Evolutionary conservation across 108 stramenopile genomes (phyloP).

Genomic region (Thalassiosira profunda): DNA sequence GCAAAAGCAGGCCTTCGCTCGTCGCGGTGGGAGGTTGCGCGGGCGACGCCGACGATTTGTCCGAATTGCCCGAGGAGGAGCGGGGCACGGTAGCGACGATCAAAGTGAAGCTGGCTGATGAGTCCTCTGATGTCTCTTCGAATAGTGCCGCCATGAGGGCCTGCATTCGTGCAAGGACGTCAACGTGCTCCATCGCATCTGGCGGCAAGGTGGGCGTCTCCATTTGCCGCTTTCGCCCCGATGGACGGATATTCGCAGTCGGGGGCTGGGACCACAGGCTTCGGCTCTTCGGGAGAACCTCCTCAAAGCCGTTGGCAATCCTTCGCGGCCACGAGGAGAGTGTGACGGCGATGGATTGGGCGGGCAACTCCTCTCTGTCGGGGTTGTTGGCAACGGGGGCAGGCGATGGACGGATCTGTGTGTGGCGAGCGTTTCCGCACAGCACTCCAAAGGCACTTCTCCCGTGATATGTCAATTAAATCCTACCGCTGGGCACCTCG

Average conservation of each 20-base stretch:
- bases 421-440: slow-evolving; percentile 62
- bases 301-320: slow-evolving; percentile 63
- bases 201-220: slow-evolving; percentile 78
- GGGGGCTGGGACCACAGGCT: slow-evolving; percentile 89
- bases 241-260: slow-evolving; percentile 79
- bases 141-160: slow-evolving; percentile 17
- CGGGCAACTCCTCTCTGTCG: slow-evolving; percentile 52
- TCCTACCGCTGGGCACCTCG: neutral
- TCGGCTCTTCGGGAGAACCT: slow-evolving; percentile 68
- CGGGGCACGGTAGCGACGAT: slow-evolving; percentile 65
- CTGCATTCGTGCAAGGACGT: slow-evolving; percentile 49
- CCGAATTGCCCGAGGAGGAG: slow-evolving; percentile 50
- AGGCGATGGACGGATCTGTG: slow-evolving; percentile 59
- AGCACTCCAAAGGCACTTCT: neutral
- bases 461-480: neutral
- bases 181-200: slow-evolving; percentile 64
- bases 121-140: neutral
- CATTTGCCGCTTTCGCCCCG: slow-evolving; percentile 78
- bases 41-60: slow-evolving; percentile 70
- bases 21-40: slow-evolving; percentile 81
- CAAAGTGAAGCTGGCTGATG: slow-evolving; percentile 50
- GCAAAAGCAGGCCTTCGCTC: slow-evolving; percentile 23
- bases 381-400: slow-evolving; percentile 78
- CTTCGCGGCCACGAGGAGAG: slow-evolving; percentile 63
- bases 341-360: slow-evolving; percentile 83